A percentile compares a stretch with the other conserved stretches of the same genome.
These are phyloP conservation scores for Melastoma candidum DNA, from an alignment of 441 rosid genomes.

Conservation along the genomic window DNA sequence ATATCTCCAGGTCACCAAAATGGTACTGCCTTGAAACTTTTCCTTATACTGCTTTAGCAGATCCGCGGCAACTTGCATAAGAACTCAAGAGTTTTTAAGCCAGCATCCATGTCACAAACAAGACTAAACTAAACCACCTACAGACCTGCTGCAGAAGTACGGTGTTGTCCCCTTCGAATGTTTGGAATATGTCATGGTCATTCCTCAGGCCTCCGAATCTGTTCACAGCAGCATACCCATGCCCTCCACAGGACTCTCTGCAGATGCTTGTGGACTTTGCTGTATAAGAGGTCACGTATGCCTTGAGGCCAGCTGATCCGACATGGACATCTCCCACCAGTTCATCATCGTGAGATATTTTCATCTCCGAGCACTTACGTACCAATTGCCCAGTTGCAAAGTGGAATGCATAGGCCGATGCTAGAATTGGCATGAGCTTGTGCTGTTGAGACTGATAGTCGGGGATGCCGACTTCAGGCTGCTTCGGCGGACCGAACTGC, in stretches of 20 bases:
- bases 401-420: slow-evolving; percentile 93
- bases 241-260: slow-evolving; percentile 99
- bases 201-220: slow-evolving; percentile 92
- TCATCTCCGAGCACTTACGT: slow-evolving; percentile 80
- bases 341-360: slow-evolving; percentile 70
- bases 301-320: slow-evolving; percentile 89
- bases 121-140: too few relatives aligned
- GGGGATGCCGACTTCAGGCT: slow-evolving; percentile 93
- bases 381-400: slow-evolving; percentile 67
- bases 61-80: slow-evolving; percentile 77
- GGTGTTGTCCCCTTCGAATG: slow-evolving; percentile 99
- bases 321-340: slow-evolving; percentile 87
- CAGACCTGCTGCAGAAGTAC: slow-evolving; percentile 93
- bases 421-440: slow-evolving; percentile 98
- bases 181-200: slow-evolving; percentile 98
- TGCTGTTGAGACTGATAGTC: slow-evolving; percentile 99
- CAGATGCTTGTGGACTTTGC: slow-evolving; percentile 79
- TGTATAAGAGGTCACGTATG: slow-evolving; percentile 84
- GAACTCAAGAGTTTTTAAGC: slow-evolving; percentile 7
- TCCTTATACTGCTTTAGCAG: slow-evolving; percentile 82
- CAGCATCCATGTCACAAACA: background rate
- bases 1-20: slow-evolving; percentile 92
- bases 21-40: slow-evolving; percentile 87
- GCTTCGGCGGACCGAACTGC: slow-evolving; percentile 92
- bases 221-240: slow-evolving; percentile 98